Base-by-base conservation (phyloP, 2,329 filamentous ascomycete genomes). In the Cladosporium phlei region DNA sequence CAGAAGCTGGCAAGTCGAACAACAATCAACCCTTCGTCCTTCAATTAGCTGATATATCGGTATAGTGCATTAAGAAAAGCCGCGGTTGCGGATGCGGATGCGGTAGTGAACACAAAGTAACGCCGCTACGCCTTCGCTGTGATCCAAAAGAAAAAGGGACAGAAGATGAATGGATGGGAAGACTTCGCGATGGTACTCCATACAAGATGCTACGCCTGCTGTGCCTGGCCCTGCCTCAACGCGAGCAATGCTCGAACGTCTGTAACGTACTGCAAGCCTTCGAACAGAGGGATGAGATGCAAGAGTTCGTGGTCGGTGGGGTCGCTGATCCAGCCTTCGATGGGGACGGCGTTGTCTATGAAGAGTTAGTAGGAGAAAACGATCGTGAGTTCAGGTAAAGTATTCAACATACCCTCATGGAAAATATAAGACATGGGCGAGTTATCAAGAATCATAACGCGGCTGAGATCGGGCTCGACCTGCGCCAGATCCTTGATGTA, bases 241-340 rank as follows among this genome's bases (percentile, higher is more conserved):
- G 89, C 90, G 61, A 98, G 75, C 53, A 97, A 74, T 38, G 93
- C 90, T 59, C 93, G 80, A 50, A 98, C 91, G 69, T 98, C 93
- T 43, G 91, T 95, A 56, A 93, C 90, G 69, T 97, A 95, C 71
- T 97, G 93, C 61, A 98, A 71, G 14, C 88, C 93, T 70, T 98
- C 93, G 34, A 98, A 76, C 59, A 97, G 75, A 24, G 93, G 93
- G 49, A 98, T 83, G 50, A 98, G 76, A 67, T 97, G 88, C 67
- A 97, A 77, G 55, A 98, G 75, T 64, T 96, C 91, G 65, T 90
- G 93, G 69, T 98, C 93, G 20, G 93, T 97, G 17, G 93, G 93
- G 70, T 98, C 93, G 67, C 85, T 95, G 70, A 98, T 97, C 93
- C 93, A 98, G 62, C 93, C 93, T 72, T 97, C 91, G 64, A 98